A percentile compares a stretch with the other conserved stretches of the same genome.
These are phyloP conservation scores for Claviceps citrina DNA, from an alignment of 2,329 filamentous ascomycete species.

Conservation along the genomic window DNA sequence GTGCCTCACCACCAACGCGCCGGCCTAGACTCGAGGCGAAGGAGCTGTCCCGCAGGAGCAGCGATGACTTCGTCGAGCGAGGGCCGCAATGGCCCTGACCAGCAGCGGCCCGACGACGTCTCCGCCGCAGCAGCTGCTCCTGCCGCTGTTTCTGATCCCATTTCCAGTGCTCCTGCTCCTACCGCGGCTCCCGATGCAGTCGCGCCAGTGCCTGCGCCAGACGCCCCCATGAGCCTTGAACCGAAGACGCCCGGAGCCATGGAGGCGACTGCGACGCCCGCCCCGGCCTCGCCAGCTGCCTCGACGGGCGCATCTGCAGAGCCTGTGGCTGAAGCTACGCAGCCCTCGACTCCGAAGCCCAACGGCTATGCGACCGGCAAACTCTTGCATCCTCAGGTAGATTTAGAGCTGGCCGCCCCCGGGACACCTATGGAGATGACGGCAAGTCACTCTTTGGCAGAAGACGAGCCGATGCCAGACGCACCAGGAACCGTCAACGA, in stretches of 20 bases:
- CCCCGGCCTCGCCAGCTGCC: not conserved
- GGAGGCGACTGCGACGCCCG: not conserved
- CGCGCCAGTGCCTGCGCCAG: constrained; percentile 1
- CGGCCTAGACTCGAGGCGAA: constrained; percentile 26
- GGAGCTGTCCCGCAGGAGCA: constrained; percentile 39
- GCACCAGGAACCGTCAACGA: constrained; percentile 1
- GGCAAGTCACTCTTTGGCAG: not conserved
- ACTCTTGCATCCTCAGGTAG: not conserved
- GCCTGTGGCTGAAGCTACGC: not conserved
- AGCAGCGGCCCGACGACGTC: not conserved
- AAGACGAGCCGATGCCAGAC: constrained; percentile 9
- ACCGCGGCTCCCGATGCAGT: constrained; percentile 6
- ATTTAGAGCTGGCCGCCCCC: not conserved
- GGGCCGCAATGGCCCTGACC: constrained; percentile 18
- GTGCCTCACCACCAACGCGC: not conserved
- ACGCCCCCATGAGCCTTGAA: not conserved
- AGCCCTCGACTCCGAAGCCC: constrained; percentile 6
- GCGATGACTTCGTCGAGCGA: constrained; percentile 46
- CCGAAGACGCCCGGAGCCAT: too few relatives aligned
- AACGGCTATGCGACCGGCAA: constrained; percentile 1
- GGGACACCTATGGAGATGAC: not conserved
- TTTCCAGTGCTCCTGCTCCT: too few relatives aligned
- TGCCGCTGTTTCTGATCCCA: constrained; percentile 4
- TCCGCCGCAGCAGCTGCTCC: not conserved
- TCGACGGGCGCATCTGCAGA: not conserved